Evolutionary conservation across 768 basidiomycete species (phyloP).

Genomic region (Lactifluus pinguis): DNA sequence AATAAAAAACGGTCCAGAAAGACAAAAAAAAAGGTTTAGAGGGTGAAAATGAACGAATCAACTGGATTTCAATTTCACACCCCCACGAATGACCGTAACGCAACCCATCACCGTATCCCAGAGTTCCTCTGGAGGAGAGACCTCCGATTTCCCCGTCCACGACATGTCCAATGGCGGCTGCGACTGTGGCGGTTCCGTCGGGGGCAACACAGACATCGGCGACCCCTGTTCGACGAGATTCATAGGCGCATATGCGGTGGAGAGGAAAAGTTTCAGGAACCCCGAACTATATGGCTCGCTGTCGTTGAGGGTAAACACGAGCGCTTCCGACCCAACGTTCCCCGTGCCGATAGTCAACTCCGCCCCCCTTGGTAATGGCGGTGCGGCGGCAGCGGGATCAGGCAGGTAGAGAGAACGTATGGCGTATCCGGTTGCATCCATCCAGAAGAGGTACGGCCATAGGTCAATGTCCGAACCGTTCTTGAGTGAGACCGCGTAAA

Average conservation of each 20-base stretch:
- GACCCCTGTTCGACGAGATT: conserved; percentile 40
- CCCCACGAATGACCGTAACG: conserved; percentile 23
- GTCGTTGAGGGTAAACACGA: conserved; percentile 35
- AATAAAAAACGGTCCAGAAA: background rate
- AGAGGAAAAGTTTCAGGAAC: conserved; percentile 52
- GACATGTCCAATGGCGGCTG: background rate
- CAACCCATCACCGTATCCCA: conserved; percentile 28
- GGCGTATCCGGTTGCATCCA: conserved; percentile 48
- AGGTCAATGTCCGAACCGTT: conserved; percentile 44
- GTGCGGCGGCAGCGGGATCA: conserved; percentile 26
- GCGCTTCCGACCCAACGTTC: conserved; percentile 36
- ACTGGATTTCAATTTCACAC: background rate
- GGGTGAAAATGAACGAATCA: background rate
- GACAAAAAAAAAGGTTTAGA: too few relatives aligned
- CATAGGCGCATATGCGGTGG: conserved; percentile 41
- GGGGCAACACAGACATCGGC: background rate
- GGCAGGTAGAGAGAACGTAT: conserved; percentile 51
- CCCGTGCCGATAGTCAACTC: conserved; percentile 36
- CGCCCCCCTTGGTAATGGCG: conserved; percentile 39
- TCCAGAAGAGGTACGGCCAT: conserved; percentile 55
- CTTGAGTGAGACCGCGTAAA: conserved; percentile 41
- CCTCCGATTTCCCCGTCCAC: background rate
- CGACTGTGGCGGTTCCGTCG: background rate
- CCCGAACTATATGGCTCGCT: conserved; percentile 34
- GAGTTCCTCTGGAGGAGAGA: conserved; percentile 14